These are phyloP conservation scores for Tilletiopsis washingtonensis DNA, from an alignment of 1,284 basidiomycete species.

Conservation along the genomic window DNA sequence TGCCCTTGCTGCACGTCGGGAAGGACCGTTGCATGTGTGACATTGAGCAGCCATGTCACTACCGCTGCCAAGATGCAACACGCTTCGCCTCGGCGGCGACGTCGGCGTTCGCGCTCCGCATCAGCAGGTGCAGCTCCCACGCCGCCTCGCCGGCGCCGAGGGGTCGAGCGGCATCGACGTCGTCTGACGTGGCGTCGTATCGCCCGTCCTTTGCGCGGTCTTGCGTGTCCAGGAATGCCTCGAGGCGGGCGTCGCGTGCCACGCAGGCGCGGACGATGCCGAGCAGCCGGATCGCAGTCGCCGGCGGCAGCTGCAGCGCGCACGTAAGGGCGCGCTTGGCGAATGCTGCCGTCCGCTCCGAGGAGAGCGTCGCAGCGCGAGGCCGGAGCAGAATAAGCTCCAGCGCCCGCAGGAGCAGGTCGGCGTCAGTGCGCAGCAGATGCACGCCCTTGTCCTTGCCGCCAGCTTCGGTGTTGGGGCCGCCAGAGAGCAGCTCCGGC, in stretches of 20 bases:
- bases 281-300: constrained; percentile 60
- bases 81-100: not conserved
- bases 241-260: constrained; percentile 68
- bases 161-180: not conserved
- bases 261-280: constrained; percentile 66
- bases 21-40: too few relatives aligned
- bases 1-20: too few relatives aligned
- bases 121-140: not conserved
- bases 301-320: constrained; percentile 69
- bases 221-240: constrained; percentile 74
- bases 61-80: not conserved
- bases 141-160: not conserved
- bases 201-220: constrained; percentile 56
- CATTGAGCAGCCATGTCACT: too few relatives aligned
- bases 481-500: constrained; percentile 9
- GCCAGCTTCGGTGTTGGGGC: not conserved
- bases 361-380: constrained; percentile 54
- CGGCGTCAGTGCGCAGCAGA: constrained; percentile 34
- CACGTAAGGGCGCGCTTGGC: constrained; percentile 76
- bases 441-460: constrained; percentile 5
- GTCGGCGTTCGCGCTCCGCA: not conserved
- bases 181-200: constrained; percentile 1
- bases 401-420: constrained; percentile 79
- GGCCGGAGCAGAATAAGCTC: constrained; percentile 65
- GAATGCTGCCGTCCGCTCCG: constrained; percentile 79